Conservation (phyloP, 2,329 filamentous ascomycete species). For the Hymenoscyphus albidus region DNA sequence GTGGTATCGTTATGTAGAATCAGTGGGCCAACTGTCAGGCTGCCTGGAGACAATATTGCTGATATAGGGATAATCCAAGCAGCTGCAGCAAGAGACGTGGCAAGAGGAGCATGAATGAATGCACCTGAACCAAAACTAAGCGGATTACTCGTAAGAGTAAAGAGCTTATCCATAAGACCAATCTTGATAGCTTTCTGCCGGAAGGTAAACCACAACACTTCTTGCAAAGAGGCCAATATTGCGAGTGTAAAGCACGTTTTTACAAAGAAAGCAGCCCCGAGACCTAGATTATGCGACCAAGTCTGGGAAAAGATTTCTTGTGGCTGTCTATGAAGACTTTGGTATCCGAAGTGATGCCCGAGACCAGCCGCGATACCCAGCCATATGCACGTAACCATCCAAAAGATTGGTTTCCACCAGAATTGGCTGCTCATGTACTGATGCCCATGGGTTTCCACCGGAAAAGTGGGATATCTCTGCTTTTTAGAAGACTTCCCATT, state of each 20-base stretch:
- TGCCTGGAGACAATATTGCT: slow-evolving; percentile 2
- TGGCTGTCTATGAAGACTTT: slow-evolving; percentile 1
- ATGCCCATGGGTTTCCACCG: no score
- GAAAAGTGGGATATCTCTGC: no score
- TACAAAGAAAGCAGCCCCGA: not conserved
- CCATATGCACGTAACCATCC: not conserved
- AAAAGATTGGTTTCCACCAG: not conserved
- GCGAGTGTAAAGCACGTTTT: slow-evolving; percentile 2
- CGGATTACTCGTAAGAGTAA: slow-evolving; percentile 2
- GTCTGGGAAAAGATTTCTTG: not conserved
- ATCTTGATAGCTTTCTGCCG: slow-evolving; percentile 3
- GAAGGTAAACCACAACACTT: slow-evolving; percentile 5
- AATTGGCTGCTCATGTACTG: no score
- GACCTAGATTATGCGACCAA: slow-evolving; percentile 3
- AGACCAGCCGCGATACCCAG: not conserved
- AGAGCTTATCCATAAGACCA: slow-evolving; percentile 3
- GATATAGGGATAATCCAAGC: slow-evolving; percentile 6
- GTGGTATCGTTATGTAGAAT: not conserved
- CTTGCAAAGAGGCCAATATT: not conserved
- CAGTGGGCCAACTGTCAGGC: not conserved
- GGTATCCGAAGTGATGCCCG: slow-evolving; percentile 1
- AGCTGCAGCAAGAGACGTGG: slow-evolving; percentile 3
- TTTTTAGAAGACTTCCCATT: not conserved
- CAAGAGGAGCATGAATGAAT: slow-evolving; percentile 2
- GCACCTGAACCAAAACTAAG: slow-evolving; percentile 3